Percentiles rank a stretch among this genome's conserved stretches.
These are phyloP conservation scores for Rhynchospora pubera DNA, from an alignment of 176 grass and related monocot species.

Conservation along the genomic window DNA sequence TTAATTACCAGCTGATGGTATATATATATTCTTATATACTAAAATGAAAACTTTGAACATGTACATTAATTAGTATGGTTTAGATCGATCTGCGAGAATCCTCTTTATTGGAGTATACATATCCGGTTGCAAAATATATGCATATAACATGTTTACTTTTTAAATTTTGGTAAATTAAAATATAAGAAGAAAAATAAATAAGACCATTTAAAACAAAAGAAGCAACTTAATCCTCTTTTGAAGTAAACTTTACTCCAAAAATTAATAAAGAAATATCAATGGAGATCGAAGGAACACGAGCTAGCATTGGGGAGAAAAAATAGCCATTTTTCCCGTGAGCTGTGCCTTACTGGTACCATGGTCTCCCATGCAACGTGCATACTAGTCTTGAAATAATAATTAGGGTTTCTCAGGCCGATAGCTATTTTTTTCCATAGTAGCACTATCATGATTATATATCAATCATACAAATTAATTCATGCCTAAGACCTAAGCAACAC, in stretches of 20 bases:
- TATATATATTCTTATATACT: neutral
- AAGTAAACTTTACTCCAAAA: neutral
- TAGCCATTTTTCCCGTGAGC: slow-evolving; percentile 12
- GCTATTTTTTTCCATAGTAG: neutral
- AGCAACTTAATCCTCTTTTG: neutral
- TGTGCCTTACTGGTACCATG: slow-evolving; percentile 26
- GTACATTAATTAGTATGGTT: neutral
- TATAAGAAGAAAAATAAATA: neutral
- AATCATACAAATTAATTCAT: no score
- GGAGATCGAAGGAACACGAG: slow-evolving; percentile 11
- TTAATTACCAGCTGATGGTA: neutral
- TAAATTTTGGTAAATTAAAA: neutral
- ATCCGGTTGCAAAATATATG: neutral
- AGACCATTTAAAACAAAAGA: neutral
- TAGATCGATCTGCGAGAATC: neutral
- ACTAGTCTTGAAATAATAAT: neutral
- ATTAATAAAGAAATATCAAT: slow-evolving; percentile 27
- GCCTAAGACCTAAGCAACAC: no score
- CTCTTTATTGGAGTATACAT: neutral
- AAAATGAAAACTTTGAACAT: neutral
- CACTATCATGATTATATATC: neutral
- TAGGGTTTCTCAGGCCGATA: neutral
- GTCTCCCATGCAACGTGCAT: slow-evolving; percentile 36
- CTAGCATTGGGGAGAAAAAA: slow-evolving; percentile 7
- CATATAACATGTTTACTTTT: neutral